These are phyloP conservation scores for Mucuna pruriens DNA, from an alignment of 306 rosid species.

Conservation along the genomic window DNA sequence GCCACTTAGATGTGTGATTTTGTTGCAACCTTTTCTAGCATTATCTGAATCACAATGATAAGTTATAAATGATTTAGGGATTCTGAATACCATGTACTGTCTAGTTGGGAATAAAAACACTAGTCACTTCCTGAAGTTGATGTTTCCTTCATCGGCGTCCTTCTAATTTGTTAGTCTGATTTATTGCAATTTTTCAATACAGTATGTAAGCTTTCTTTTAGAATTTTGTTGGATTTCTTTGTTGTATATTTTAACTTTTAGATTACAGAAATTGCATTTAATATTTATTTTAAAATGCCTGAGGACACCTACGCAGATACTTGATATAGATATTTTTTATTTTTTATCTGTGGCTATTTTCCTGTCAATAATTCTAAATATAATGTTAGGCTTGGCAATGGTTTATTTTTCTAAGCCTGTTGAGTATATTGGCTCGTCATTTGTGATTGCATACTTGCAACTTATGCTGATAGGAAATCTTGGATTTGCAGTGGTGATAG, in stretches of 20 bases:
- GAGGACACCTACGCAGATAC: not conserved
- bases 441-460: slow-evolving; percentile 32
- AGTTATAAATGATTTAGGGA: slow-evolving; percentile 1
- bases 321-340: slow-evolving; percentile 2
- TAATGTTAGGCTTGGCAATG: slow-evolving; percentile 5
- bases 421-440: slow-evolving; percentile 27
- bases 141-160: not conserved
- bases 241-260: not conserved
- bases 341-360: slow-evolving; percentile 8
- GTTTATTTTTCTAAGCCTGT: not conserved
- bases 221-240: not conserved
- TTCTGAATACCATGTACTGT: slow-evolving; percentile 10
- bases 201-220: slow-evolving; percentile 18
- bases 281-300: slow-evolving; percentile 12
- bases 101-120: not conserved
- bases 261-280: not conserved
- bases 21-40: slow-evolving; percentile 3
- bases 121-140: slow-evolving; percentile 7
- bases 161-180: not conserved
- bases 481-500: slow-evolving; percentile 88
- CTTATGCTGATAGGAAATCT: slow-evolving; percentile 50
- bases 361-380: not conserved
- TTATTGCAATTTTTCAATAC: not conserved
- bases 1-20: not conserved
- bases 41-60: slow-evolving; percentile 30